phyloP scores from a whole-genome alignment of 306 rosid species.

The Fragaria iinumae region DNA sequence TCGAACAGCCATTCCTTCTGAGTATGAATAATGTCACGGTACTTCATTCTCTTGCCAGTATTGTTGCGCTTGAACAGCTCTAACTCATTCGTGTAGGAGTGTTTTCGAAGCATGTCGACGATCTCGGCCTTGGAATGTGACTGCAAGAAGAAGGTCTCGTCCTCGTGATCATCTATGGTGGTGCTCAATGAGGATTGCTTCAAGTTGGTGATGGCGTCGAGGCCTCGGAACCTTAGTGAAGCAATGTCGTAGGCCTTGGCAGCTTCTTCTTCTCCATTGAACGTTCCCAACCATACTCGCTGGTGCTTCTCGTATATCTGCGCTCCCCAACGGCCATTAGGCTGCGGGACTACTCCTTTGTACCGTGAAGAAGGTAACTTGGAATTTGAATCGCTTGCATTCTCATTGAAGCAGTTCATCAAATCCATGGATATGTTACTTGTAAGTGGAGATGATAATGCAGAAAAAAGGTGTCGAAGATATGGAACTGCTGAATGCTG shows the following conservation, averaged over 20 bases:
- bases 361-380: conserved; percentile 37
- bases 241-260: conserved; percentile 48
- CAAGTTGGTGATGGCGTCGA: conserved; percentile 31
- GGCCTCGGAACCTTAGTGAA: conserved; percentile 35
- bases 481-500: neutral
- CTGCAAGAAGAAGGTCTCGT: conserved; percentile 27
- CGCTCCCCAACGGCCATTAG: conserved; percentile 52
- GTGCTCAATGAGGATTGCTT: neutral
- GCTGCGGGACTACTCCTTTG: conserved; percentile 50
- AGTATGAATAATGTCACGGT: neutral
- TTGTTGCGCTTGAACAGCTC: conserved; percentile 26
- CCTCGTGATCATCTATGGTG: neutral
- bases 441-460: neutral
- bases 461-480: neutral
- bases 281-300: conserved; percentile 49
- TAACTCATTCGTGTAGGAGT: conserved; percentile 37
- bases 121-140: conserved; percentile 48
- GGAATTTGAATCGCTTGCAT: conserved; percentile 15
- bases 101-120: conserved; percentile 49
- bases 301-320: conserved; percentile 49
- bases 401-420: neutral
- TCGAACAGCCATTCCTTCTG: conserved; percentile 34
- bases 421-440: neutral
- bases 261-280: conserved; percentile 38
- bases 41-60: neutral